Conservation (phyloP, 441 rosid genomes). For the Populus hybrid region DNA sequence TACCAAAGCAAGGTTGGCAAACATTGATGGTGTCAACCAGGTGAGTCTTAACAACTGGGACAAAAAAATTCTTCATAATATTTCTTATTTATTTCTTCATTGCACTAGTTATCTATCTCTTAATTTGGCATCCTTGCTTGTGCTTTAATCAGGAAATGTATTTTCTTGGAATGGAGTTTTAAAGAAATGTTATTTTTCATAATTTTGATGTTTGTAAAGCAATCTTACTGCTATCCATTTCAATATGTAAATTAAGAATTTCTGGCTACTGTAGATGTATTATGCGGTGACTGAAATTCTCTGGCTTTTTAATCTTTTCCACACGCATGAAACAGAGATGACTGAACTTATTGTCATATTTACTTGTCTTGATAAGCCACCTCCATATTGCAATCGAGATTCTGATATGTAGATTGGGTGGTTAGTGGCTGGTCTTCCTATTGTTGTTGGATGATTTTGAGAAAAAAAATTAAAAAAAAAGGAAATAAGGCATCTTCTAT, state of each 20-base stretch:
- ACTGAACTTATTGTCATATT: neutral
- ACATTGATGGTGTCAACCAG: conserved; percentile 57
- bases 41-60: conserved; percentile 17
- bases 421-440: neutral
- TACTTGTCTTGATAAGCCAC: neutral
- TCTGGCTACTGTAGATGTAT: neutral
- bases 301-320: neutral
- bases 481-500: neutral
- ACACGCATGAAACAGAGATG: neutral
- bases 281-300: neutral
- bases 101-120: neutral
- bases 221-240: neutral
- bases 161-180: neutral
- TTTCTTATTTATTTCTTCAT: neutral
- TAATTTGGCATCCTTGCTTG: neutral
- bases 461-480: neutral
- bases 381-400: neutral
- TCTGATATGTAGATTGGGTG: neutral
- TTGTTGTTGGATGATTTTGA: neutral
- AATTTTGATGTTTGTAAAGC: neutral
- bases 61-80: neutral
- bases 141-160: conserved; percentile 1
- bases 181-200: neutral
- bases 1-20: conserved; percentile 48
- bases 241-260: neutral